Evolutionary conservation across 2,329 filamentous ascomycete genomes (phyloP), one percentile per base, ranked within the genome.

Genomic region (Ramularia endophylla): DNA sequence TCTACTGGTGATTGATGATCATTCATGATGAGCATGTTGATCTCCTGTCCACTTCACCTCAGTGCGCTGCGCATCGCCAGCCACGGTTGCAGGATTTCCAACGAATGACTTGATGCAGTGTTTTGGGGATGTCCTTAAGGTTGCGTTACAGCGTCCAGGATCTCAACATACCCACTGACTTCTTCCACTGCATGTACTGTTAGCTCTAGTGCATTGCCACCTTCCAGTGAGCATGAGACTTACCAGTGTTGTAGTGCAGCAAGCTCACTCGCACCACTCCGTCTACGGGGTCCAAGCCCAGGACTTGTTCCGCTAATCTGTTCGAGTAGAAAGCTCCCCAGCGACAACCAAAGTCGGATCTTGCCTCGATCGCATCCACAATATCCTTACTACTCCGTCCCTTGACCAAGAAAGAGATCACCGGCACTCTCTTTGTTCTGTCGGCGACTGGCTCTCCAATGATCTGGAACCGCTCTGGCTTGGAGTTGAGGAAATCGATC

Each of bases 321-420:
- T 82, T 75, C 9, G 76, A 80, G 60, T 87, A 87, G 53, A 87
- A 85, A 32, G 75, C 69, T 0, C 83, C 83, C 72, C 75, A 83
- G 35, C 81, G 67, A 45, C 85, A 77, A 0, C 79, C 81, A 59
- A 77, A 79, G 15, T 72, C 64, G 1, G 74, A 75, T 15, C 68
- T 66, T 30, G 67, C 67, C 62, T 86, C 81, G 1, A 84, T 74
- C 11, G 70, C 69, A 47, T 80, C 75, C 5, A 85, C 79, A 0
- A 86, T 58, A 38, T 73, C 69, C 48, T 71, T 69, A 17, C 77
- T 77, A 15, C 66, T 72, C 53, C 70, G 67, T 0, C 76, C 81
- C 4, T 72, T 64, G 2, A 85, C 75, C 0, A 69, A 67, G 56
- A 85, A 87, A 48, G 78, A 81, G n/a, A 87, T 70, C 0, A 81